Conservation (phyloP, 2,329 filamentous ascomycete genomes). For the Xylaria sp. region DNA sequence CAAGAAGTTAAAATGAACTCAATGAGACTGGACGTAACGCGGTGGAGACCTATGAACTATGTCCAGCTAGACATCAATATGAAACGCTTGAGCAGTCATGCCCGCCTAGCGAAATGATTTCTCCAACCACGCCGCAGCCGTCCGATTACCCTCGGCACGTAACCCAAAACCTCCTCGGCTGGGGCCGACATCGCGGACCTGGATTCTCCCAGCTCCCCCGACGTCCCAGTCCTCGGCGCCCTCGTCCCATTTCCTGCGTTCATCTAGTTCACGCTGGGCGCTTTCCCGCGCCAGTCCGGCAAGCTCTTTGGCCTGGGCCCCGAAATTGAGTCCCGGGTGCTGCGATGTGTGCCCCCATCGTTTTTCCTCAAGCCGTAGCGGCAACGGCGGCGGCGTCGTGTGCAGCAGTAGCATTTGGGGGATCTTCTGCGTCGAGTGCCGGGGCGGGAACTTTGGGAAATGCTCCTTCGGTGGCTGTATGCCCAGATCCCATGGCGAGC, state of each 20-base stretch:
- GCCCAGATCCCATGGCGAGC: constrained; percentile 30
- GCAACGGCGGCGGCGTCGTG: constrained; percentile 36
- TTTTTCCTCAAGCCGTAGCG: constrained; percentile 19
- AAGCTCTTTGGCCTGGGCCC: constrained; percentile 51
- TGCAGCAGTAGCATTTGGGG: constrained; percentile 54
- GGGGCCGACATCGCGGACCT: constrained; percentile 41
- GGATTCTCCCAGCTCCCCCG: constrained; percentile 44
- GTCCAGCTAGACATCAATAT: too few species aligned
- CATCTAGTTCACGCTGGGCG: constrained; percentile 49
- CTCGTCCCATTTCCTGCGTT: constrained; percentile 46
- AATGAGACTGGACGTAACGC: too few species aligned
- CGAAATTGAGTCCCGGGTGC: constrained; percentile 46
- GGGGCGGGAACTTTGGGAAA: constrained; percentile 52
- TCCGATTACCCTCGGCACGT: constrained; percentile 13
- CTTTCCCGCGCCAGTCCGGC: constrained; percentile 52
- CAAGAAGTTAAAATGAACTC: too few species aligned
- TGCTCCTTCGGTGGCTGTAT: constrained; percentile 28
- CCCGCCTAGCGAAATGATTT: constrained; percentile 4
- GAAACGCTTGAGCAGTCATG: too few species aligned
- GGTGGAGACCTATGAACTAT: too few species aligned
- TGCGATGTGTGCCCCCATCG: constrained; percentile 25
- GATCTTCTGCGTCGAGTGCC: constrained; percentile 50
- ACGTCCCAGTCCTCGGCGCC: constrained; percentile 38
- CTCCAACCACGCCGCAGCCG: constrained; percentile 31
- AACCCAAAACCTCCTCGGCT: constrained; percentile 27